These are phyloP conservation scores for Suillus cothurnatus DNA, from an alignment of 768 basidiomycete genomes.

Conservation along the genomic window DNA sequence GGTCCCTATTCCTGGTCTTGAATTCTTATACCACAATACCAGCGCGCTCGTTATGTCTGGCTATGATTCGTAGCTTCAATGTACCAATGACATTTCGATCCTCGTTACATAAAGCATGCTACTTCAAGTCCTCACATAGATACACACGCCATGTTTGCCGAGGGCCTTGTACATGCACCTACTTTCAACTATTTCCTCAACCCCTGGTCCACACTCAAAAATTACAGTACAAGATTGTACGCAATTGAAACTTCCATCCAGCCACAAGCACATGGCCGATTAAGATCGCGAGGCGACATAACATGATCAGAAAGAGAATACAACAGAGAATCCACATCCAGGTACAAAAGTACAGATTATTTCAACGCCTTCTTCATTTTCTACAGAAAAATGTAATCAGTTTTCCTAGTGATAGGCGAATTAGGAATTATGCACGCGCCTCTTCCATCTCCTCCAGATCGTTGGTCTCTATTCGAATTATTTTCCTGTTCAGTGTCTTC, in stretches of 20 bases:
- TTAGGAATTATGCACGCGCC: conserved; percentile 45
- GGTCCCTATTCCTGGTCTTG: conserved; percentile 32
- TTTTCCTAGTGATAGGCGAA: background rate
- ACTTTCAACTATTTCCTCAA: background rate
- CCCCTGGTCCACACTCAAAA: background rate
- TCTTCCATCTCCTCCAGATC: conserved; percentile 95
- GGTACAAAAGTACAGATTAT: conserved; percentile 28
- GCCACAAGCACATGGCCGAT: background rate
- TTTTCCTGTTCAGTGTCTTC: conserved; percentile 71
- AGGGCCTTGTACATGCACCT: background rate
- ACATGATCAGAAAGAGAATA: background rate
- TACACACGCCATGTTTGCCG: background rate
- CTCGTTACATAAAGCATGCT: background rate
- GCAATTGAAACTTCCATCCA: background rate
- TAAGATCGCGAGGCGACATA: background rate
- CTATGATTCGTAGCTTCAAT: background rate
- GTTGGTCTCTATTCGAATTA: conserved; percentile 83
- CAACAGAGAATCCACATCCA: conserved; percentile 4
- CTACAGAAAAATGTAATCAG: conserved; percentile 36
- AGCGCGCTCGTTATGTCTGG: background rate
- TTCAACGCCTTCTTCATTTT: conserved; percentile 85
- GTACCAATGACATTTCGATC: background rate
- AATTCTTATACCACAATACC: conserved; percentile 20
- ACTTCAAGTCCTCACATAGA: background rate
- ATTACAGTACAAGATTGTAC: background rate